These are phyloP conservation scores for Dipodascopsis uninucleata DNA, from an alignment of 805 yeast species.

Conservation along the genomic window DNA sequence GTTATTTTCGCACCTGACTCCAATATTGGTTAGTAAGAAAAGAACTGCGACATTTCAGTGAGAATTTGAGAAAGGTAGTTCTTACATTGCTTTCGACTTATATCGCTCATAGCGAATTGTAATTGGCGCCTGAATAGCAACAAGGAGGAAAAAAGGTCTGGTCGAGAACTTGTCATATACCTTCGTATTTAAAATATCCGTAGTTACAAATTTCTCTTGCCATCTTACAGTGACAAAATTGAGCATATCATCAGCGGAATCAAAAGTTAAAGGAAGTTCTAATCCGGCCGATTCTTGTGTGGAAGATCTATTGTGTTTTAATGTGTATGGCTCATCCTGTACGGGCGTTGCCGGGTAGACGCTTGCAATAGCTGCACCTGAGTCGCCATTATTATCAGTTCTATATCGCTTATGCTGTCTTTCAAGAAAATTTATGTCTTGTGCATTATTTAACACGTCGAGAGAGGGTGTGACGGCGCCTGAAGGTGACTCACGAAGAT, in stretches of 20 bases:
- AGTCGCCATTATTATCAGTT: not conserved
- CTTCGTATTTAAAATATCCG: conserved; percentile 48
- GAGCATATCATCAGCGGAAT: conserved; percentile 45
- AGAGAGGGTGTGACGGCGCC: conserved; percentile 4
- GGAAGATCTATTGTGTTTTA: conserved; percentile 20
- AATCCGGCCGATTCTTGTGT: not conserved
- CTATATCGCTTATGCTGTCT: not conserved
- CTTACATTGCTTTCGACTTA: conserved; percentile 6
- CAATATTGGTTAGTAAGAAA: not conserved
- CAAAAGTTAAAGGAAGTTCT: conserved; percentile 39
- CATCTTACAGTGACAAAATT: conserved; percentile 65
- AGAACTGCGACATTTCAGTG: not conserved
- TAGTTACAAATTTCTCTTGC: conserved; percentile 57
- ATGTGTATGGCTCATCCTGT: no score
- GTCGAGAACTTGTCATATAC: conserved; percentile 43
- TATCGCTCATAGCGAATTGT: conserved; percentile 41
- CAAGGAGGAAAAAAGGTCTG: conserved; percentile 80
- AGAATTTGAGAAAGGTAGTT: not conserved
- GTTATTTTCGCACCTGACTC: not conserved
- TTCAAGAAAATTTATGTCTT: not conserved
- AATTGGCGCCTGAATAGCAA: conserved; percentile 72
- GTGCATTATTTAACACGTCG: not conserved
- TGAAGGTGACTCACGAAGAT: conserved; percentile 3
- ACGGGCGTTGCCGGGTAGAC: no score
- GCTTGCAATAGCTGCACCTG: conserved; percentile 10